Base-by-base conservation (phyloP, 2,329 filamentous ascomycete species). In the Plectosphaerella sp. region DNA sequence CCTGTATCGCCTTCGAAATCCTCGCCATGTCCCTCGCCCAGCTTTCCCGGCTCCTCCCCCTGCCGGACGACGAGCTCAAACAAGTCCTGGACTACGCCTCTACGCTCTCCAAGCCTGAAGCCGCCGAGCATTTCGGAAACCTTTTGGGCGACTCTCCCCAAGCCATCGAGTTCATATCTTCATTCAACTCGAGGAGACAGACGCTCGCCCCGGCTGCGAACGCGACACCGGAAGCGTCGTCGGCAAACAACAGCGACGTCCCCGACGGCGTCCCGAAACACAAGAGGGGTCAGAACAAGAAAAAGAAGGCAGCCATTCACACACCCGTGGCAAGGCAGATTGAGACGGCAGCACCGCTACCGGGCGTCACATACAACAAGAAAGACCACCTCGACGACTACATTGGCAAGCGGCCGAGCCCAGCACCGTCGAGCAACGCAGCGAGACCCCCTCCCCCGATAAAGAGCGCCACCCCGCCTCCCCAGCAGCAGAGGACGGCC, bases 61-160 rank as follows among this genome's bases (percentile, higher is more conserved):
- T 97, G 11, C 91, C 96, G 36, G 85, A 96, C 36, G 85, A 89
- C 12, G 91, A 93, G 41, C 76, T 97, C 33, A 83, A 85, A 63
- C 90, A 97, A 65, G 81, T 97, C 43, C 77, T 97, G 58, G 84
- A 89, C 47, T 97, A 97, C 67, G 85, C 89, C 3, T 76, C 83
- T 36, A 87, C 85, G 0, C 78, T 97, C 9, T 84, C 91, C 18
- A 91, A 88, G 64, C 72, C 84, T 49, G 88, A 87, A 57, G 89
- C 90, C 14, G 91, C 84, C 48, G 86, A 91, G 42, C 91, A 97
- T 68, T 87, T 99, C 55, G 88, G 86, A 67, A 91, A 94, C 64
- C 76, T 99, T 50, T 80, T 99, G 0, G 94, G 93, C 48, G 91
- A 96, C 67, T 91, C 89, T 7, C 83, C 91, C 2, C 84, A 88